Conservation (phyloP, 139 green algal species). For the Prasinococcaceae sp. region DNA sequence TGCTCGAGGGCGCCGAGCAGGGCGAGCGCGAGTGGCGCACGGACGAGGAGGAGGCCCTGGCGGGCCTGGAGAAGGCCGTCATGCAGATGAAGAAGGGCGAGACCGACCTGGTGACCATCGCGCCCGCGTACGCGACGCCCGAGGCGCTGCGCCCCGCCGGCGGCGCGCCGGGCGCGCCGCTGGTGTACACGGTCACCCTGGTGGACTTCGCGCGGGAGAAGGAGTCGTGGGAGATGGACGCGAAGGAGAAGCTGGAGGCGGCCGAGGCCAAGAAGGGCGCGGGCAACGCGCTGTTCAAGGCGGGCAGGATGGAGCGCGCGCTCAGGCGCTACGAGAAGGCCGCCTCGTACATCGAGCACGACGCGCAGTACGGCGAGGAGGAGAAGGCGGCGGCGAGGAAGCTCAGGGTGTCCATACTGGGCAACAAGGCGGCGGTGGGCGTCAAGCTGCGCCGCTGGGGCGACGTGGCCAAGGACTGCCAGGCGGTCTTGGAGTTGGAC, state of each 20-base stretch:
- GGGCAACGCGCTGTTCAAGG: constrained; percentile 81
- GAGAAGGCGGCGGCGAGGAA: constrained; percentile 32
- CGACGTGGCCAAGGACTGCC: neutral
- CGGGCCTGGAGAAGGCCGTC: constrained; percentile 68
- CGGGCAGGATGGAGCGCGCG: constrained; percentile 45
- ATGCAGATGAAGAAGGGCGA: constrained; percentile 82
- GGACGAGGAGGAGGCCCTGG: constrained; percentile 42
- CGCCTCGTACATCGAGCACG: constrained; percentile 39
- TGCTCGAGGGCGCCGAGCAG: constrained; percentile 44
- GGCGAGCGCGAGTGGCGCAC: constrained; percentile 46
- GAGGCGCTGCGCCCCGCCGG: neutral
- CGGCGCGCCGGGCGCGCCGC: neutral
- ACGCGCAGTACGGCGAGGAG: constrained; percentile 28
- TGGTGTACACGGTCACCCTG: constrained; percentile 5
- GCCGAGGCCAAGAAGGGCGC: constrained; percentile 60
- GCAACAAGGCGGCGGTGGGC: constrained; percentile 75
- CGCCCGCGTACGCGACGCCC: constrained; percentile 37
- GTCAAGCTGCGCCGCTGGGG: constrained; percentile 24
- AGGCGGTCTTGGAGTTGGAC: constrained; percentile 65
- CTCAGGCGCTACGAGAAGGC: constrained; percentile 48
- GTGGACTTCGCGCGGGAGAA: constrained; percentile 47
- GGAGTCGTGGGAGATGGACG: constrained; percentile 76
- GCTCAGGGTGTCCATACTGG: constrained; percentile 47
- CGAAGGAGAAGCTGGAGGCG: constrained; percentile 64
- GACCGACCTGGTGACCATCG: constrained; percentile 49